These are phyloP conservation scores for Tetradesmus lagerheimii DNA, from an alignment of 139 green algal species.

Conservation along the genomic window DNA sequence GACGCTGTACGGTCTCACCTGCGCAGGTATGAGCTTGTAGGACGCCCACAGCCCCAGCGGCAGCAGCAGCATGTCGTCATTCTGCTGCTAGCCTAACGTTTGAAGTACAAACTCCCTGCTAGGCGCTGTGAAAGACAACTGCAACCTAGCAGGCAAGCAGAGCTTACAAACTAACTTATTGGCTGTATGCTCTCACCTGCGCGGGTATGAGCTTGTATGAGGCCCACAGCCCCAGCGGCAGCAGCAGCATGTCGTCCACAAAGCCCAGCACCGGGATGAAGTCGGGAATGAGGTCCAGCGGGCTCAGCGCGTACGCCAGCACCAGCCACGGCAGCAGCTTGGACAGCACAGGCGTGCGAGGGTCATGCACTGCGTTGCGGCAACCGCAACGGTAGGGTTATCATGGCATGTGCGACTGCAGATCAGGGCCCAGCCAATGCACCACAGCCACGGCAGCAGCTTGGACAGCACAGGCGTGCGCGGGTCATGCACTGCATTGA, in stretches of 20 bases:
- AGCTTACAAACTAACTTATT: no score
- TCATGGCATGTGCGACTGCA: no score
- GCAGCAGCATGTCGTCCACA: constrained; percentile 70
- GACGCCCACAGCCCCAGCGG: constrained; percentile 52
- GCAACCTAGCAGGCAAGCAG: no score
- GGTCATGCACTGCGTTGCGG: background rate
- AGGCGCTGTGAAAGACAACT: no score
- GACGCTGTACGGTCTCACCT: no score
- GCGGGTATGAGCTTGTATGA: constrained; percentile 54
- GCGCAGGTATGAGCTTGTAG: constrained; percentile 50
- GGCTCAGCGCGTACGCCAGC: constrained; percentile 60
- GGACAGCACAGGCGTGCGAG: constrained; percentile 7
- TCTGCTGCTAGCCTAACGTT: no score
- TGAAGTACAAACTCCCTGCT: no score
- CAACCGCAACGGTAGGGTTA: background rate
- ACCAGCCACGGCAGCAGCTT: constrained; percentile 46
- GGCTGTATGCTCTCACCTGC: no score
- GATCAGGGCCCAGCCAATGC: constrained; percentile 60
- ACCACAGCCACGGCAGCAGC: constrained; percentile 49
- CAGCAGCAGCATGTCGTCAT: constrained; percentile 77
- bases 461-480: constrained; percentile 27
- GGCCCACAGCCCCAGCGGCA: constrained; percentile 58
- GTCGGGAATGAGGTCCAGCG: constrained; percentile 73
- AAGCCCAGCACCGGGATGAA: constrained; percentile 64
- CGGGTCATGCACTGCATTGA: background rate